Conservation (phyloP, 352 stramenopile genomes). For the Phytophthora lateralis region DNA sequence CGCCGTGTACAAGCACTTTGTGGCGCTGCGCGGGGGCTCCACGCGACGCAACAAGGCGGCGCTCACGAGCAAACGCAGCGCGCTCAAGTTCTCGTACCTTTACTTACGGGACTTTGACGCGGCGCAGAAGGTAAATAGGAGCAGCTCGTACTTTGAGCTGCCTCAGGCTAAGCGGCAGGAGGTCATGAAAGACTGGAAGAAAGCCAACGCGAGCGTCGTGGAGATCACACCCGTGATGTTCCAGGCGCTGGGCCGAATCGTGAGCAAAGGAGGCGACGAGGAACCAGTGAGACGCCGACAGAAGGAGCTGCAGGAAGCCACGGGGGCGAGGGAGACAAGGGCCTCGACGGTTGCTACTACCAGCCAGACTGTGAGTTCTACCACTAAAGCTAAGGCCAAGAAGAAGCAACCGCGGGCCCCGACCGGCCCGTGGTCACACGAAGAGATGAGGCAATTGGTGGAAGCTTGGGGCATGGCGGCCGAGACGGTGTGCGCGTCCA, state of each 20-base stretch:
- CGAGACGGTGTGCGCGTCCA: constrained; percentile 22
- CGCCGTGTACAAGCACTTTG: constrained; percentile 40
- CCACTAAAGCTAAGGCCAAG: constrained; percentile 4
- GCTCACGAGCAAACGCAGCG: constrained; percentile 40
- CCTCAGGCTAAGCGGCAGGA: constrained; percentile 5
- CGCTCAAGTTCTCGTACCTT: constrained; percentile 42
- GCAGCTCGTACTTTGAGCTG: constrained; percentile 38
- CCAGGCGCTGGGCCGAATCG: constrained; percentile 24
- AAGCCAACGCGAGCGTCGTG: constrained; percentile 37
- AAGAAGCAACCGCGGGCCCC: constrained; percentile 11
- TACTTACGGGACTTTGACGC: constrained; percentile 36
- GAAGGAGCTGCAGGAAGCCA: constrained; percentile 20
- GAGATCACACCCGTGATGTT: constrained; percentile 37
- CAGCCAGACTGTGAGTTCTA: background rate
- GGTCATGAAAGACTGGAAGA: constrained; percentile 33
- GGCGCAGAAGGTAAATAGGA: constrained; percentile 18
- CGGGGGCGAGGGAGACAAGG: constrained; percentile 10
- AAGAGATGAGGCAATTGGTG: constrained; percentile 38
- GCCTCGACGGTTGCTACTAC: background rate
- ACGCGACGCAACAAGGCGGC: constrained; percentile 41
- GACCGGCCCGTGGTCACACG: constrained; percentile 29
- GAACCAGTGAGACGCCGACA: constrained; percentile 5
- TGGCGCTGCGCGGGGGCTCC: constrained; percentile 30
- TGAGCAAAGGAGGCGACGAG: constrained; percentile 27
- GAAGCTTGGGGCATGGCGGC: constrained; percentile 34